These are phyloP conservation scores for Verticillium nubilum DNA, from an alignment of 2,329 filamentous ascomycete species.

Conservation along the genomic window DNA sequence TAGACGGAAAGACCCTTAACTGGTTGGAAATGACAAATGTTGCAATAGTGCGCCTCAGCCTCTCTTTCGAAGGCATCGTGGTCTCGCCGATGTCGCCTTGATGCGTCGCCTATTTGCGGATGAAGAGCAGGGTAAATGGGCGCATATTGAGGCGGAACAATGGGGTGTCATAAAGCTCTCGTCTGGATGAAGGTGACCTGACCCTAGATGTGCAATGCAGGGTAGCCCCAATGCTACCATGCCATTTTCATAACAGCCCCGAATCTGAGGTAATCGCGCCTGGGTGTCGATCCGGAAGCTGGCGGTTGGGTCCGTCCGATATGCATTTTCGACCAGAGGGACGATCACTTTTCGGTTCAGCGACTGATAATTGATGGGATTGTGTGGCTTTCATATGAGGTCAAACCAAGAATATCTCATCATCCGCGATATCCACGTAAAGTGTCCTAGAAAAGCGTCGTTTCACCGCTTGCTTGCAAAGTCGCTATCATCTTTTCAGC, in stretches of 20 bases:
- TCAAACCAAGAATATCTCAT: no score
- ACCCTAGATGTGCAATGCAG: neutral
- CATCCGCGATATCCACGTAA: neutral
- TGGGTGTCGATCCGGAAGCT: neutral
- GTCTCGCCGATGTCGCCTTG: neutral
- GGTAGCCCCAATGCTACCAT: neutral
- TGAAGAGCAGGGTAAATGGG: conserved; percentile 39
- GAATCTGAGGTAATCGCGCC: neutral
- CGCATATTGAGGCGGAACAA: conserved; percentile 31
- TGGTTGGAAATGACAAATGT: neutral
- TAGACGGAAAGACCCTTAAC: neutral
- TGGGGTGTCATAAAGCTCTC: conserved; percentile 19
- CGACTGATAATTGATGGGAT: no score
- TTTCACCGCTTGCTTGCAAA: no score
- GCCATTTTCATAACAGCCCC: neutral
- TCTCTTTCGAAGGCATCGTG: neutral
- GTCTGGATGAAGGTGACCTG: conserved; percentile 1
- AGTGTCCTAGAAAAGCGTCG: no score
- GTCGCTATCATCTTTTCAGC: neutral
- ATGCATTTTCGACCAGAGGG: neutral
- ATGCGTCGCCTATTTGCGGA: conserved; percentile 30
- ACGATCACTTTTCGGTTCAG: no score
- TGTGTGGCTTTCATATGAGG: no score
- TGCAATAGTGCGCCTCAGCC: neutral
- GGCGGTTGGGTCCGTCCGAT: neutral